Evolutionary conservation across 2,329 filamentous ascomycete genomes (phyloP), one percentile per base, ranked within the genome.

Genomic region (Hypoxylon sp.): DNA sequence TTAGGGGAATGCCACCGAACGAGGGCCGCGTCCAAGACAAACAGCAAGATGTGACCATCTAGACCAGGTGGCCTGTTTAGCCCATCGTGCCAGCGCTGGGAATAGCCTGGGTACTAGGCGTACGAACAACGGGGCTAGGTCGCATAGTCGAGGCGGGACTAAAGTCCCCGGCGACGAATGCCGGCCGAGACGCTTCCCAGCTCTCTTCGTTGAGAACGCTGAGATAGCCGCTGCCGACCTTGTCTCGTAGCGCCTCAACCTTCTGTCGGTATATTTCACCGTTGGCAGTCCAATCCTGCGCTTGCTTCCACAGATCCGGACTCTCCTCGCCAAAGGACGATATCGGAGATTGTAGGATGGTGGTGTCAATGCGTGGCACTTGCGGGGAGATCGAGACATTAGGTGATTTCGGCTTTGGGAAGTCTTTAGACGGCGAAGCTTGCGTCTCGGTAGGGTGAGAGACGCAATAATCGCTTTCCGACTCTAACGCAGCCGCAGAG

Each of bases 201-300:
- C 77, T 81, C 72, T 95, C 90, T 68, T 97, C 93, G 58, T 90
- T 89, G 47, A 98, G 79, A 11, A 90, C 91, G 62, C 88, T 93
- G 33, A 99, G 83, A 83, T 96, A 99, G 31, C 88, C 90, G 67
- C 88, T 91, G 26, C 93, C 93, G 64, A 97, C 88, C 69, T 94
- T 91, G 69, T 89, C 89, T 60, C 92, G 88, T 50, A 97, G 78
- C 2, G 90, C 87, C 74, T 97, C 92, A 51, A 98, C 89, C 74
- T 95, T 95, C 72, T 90, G 90, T 55, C 90, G 87, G 74, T 97
- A 98, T 6, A 91, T 79, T 69, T 95, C 91, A 50, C 89, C 89
- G 56, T 85, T 84, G 38, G 85, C 77, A 58, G 87, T 86, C 83
- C 88, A 91, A 56, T 89, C 82, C 41, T 80, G 77, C 3, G 77